Conservation (phyloP, 108 stramenopile species). For the Ochromonas danica region DNA sequence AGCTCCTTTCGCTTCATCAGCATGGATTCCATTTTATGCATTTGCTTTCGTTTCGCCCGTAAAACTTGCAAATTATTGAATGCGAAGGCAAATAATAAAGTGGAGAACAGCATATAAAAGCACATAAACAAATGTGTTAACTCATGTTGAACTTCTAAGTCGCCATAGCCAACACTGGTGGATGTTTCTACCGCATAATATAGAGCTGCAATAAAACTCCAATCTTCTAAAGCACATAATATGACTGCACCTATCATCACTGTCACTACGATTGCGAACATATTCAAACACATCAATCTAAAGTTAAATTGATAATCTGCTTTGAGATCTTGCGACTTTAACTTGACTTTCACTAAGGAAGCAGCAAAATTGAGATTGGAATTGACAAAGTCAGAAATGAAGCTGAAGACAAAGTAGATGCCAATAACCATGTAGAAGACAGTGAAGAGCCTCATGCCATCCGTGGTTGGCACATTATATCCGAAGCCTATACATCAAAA, state of each 20-base stretch:
- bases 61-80: background rate
- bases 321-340: too few relatives aligned
- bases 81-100: background rate
- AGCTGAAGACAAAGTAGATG: background rate
- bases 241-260: background rate
- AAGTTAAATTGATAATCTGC: too few relatives aligned
- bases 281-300: too few relatives aligned
- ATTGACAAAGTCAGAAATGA: too few relatives aligned
- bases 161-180: constrained; percentile 21
- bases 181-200: background rate
- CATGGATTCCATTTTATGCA: background rate
- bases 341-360: too few relatives aligned
- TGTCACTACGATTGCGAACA: background rate
- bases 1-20: background rate
- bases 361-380: too few relatives aligned
- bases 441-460: background rate
- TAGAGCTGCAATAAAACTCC: background rate
- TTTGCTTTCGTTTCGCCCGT: background rate
- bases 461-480: background rate
- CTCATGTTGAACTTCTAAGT: background rate
- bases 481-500: background rate
- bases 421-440: background rate
- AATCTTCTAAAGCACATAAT: background rate
- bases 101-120: background rate
- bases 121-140: background rate